These are phyloP conservation scores for Protomyces lactucae-debilis DNA, from an alignment of 1,139 yeast species.

Conservation along the genomic window DNA sequence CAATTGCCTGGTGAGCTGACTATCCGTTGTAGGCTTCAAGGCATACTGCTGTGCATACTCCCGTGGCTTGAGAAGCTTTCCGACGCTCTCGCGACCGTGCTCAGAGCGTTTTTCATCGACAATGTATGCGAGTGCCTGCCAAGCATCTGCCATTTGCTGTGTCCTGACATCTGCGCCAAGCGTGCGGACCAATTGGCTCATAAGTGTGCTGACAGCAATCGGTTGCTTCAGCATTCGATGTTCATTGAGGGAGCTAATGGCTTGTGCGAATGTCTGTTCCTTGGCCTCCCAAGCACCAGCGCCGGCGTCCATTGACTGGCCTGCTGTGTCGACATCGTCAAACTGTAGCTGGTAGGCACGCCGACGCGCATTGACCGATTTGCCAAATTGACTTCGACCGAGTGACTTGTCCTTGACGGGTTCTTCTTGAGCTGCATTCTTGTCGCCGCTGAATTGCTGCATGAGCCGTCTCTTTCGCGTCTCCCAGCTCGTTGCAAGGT, in stretches of 20 bases:
- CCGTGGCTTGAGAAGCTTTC: constrained; percentile 44
- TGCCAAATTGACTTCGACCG: not conserved
- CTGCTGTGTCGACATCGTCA: not conserved
- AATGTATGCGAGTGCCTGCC: constrained; percentile 39
- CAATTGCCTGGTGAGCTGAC: constrained; percentile 43
- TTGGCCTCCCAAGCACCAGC: constrained; percentile 8
- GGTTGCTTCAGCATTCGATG: constrained; percentile 15
- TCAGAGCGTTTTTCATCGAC: constrained; percentile 35
- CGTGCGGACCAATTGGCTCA: constrained; percentile 10
- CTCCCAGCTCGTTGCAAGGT: constrained; percentile 78
- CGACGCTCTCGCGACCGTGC: constrained; percentile 33
- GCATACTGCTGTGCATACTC: constrained; percentile 43
- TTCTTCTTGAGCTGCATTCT: constrained; percentile 43
- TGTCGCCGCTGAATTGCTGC: constrained; percentile 47
- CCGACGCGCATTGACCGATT: not conserved
- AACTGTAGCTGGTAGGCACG: not conserved
- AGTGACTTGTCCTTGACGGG: not conserved
- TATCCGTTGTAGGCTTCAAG: constrained; percentile 38
- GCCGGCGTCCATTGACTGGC: not conserved
- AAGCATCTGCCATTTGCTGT: constrained; percentile 41
- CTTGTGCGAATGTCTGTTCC: constrained; percentile 18
- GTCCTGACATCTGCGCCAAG: constrained; percentile 29
- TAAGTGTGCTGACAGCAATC: constrained; percentile 7
- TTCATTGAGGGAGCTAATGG: constrained; percentile 16
- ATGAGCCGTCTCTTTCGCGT: constrained; percentile 65